Conservation (phyloP, 129 eudicot genomes). For the Daucus carota region DH1_v3.0 NC_030382.2:34793001-34793500, state of each 20-base stretch:
- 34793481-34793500: slow-evolving; percentile 83
- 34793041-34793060: slow-evolving; percentile 45
- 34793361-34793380: too few relatives aligned
- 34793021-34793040: slow-evolving; percentile 82
- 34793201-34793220: too few relatives aligned
- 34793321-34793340: too few relatives aligned
- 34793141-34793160: slow-evolving; percentile 55
- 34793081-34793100: slow-evolving; percentile 85
- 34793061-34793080: slow-evolving; percentile 55
- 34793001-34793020: slow-evolving; percentile 71
- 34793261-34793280: too few relatives aligned
- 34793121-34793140: slow-evolving; percentile 70
- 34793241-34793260: too few relatives aligned
- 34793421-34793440: neutral
- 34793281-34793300: too few relatives aligned
- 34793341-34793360: too few relatives aligned
- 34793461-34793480: slow-evolving; percentile 74
- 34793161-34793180: neutral
- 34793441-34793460: slow-evolving; percentile 59
- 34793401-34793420: neutral
- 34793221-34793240: too few relatives aligned
- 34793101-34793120: slow-evolving; percentile 65
- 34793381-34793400: too few relatives aligned
- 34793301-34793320: too few relatives aligned
- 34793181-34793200: too few relatives aligned